These are phyloP conservation scores for Pseudozyma sp. DNA, from an alignment of 1,284 basidiomycete genomes.

Conservation along the genomic window DNA sequence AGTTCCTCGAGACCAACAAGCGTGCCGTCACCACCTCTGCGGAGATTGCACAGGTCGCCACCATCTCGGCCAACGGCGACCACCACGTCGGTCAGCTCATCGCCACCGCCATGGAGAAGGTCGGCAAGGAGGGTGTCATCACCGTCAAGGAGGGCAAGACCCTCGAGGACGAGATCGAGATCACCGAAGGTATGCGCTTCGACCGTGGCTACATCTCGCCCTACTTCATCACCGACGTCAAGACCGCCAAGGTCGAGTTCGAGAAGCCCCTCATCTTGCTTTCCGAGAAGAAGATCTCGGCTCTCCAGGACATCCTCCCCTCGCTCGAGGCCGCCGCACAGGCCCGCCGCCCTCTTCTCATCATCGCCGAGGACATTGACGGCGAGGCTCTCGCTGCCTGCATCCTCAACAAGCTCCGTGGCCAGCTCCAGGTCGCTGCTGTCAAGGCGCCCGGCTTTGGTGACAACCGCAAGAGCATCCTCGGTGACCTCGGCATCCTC, in stretches of 20 bases:
- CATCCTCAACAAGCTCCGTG: slow-evolving; percentile 98
- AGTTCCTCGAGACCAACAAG: slow-evolving; percentile 88
- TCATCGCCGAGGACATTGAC: slow-evolving; percentile 97
- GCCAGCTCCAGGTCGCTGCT: slow-evolving; percentile 90
- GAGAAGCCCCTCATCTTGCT: slow-evolving; percentile 95
- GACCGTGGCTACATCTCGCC: slow-evolving; percentile 98
- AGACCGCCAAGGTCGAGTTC: slow-evolving; percentile 94
- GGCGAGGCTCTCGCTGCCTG: slow-evolving; percentile 97
- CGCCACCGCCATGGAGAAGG: slow-evolving; percentile 99
- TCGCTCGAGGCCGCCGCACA: slow-evolving; percentile 92
- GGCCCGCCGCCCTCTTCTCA: slow-evolving; percentile 88
- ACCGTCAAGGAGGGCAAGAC: slow-evolving; percentile 98
- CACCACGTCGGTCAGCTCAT: slow-evolving; percentile 92
- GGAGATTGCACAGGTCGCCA: slow-evolving; percentile 97
- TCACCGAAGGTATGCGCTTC: slow-evolving; percentile 99
- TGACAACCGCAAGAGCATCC: slow-evolving; percentile 97
- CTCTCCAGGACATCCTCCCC: slow-evolving; percentile 94
- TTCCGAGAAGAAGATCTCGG: slow-evolving; percentile 97
- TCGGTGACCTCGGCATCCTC: slow-evolving; percentile 95
- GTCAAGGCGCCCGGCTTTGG: slow-evolving; percentile 98
- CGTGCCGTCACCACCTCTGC: slow-evolving; percentile 95
- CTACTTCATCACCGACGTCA: slow-evolving; percentile 99
- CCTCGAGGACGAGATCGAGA: slow-evolving; percentile 97
- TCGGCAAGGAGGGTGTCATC: slow-evolving; percentile 99
- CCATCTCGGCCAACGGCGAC: slow-evolving; percentile 98